Conservation (phyloP, 805 yeast species). For the Ogataea methanolica region DNA sequence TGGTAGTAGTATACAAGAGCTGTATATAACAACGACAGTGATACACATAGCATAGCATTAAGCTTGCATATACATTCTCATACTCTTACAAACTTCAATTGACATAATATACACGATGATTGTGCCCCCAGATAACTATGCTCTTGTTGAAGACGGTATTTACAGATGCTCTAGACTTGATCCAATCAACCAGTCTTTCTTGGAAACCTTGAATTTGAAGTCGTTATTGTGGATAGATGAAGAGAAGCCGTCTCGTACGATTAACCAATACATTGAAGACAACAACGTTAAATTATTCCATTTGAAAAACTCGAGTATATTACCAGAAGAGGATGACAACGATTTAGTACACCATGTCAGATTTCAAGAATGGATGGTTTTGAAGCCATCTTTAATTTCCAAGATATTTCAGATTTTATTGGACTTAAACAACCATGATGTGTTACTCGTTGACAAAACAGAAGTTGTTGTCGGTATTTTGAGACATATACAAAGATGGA, state of each 20-base stretch:
- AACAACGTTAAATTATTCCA: conserved; percentile 49
- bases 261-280: conserved; percentile 59
- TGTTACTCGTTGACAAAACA: conserved; percentile 74
- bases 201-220: conserved; percentile 65
- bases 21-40: no score
- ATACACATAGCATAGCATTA: no score
- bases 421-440: conserved; percentile 57
- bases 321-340: conserved; percentile 22
- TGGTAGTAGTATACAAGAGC: no score
- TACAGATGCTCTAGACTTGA: conserved; percentile 79
- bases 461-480: conserved; percentile 77
- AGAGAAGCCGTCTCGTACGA: conserved; percentile 73
- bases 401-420: conserved; percentile 63
- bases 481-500: conserved; percentile 85
- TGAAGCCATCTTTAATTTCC: conserved; percentile 60
- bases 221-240: conserved; percentile 76
- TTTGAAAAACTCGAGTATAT: conserved; percentile 27
- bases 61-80: neutral
- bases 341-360: conserved; percentile 12
- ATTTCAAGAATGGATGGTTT: conserved; percentile 63
- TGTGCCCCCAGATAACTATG: conserved; percentile 90
- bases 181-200: conserved; percentile 69
- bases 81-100: neutral
- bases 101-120: conserved; percentile 45
- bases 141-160: conserved; percentile 83